A percentile compares a stretch with the other conserved stretches of the same genome.
Conservation (phyloP, 179 eudicot species). For the Drosera spatulata region DNA sequence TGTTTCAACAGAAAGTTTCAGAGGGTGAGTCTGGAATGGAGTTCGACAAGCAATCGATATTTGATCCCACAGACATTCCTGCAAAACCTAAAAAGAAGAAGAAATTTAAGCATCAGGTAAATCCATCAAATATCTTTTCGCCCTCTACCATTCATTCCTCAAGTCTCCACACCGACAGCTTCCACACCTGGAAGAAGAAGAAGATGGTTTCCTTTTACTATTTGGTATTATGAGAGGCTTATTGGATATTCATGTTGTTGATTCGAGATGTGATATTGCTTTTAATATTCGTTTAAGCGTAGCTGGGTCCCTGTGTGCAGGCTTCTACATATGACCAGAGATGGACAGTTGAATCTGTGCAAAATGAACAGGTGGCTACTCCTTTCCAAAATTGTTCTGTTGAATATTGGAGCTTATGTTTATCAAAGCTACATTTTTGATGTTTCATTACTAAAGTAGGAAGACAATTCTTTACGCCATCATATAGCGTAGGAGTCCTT, state of each 20-base stretch:
- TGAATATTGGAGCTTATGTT: not conserved
- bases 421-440: not conserved
- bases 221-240: not conserved
- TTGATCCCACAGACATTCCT: conserved; percentile 57
- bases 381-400: not conserved
- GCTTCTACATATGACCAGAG: conserved; percentile 51
- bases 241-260: not conserved
- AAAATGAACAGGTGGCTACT: conserved; percentile 62
- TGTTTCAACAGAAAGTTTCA: conserved; percentile 36
- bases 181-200: no score
- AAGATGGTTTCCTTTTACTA: not conserved
- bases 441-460: not conserved
- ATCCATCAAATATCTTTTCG: no score
- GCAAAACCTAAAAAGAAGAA: conserved; percentile 73
- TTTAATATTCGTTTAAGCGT: not conserved
- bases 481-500: not conserved
- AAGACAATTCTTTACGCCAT: no score
- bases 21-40: conserved; percentile 77
- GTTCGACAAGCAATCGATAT: conserved; percentile 50
- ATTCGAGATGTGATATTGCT: not conserved
- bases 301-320: conserved; percentile 25
- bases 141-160: no score
- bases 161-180: no score
- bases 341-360: conserved; percentile 66
- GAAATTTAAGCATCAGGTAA: conserved; percentile 75